Evolutionary conservation across 306 rosid species (phyloP).

Genomic region (Corylus avellana): DNA sequence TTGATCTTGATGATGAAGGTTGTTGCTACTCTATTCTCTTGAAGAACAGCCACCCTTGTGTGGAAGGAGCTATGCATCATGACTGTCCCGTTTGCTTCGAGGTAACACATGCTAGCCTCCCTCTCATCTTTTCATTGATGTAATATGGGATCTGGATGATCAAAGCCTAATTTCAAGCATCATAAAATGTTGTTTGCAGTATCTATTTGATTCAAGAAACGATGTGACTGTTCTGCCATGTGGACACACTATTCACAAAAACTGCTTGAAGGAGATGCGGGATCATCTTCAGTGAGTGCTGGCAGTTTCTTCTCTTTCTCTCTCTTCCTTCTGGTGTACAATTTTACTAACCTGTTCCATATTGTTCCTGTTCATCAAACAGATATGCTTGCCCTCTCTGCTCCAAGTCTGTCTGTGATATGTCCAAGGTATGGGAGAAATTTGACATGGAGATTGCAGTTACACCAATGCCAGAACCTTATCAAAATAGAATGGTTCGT

Average conservation of each 20-base stretch:
- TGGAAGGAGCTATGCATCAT: conserved; percentile 96
- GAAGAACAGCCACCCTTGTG: conserved; percentile 77
- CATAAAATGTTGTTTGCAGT: conserved; percentile 53
- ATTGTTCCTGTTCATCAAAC: conserved; percentile 12
- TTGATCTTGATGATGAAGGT: conserved; percentile 42
- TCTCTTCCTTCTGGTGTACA: neutral
- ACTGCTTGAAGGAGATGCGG: conserved; percentile 80
- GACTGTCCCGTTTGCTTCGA: conserved; percentile 93
- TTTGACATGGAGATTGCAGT: conserved; percentile 83
- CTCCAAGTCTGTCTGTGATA: conserved; percentile 83
- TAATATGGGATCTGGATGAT: neutral
- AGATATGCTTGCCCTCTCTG: conserved; percentile 90
- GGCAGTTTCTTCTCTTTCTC: neutral
- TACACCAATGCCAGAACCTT: conserved; percentile 64
- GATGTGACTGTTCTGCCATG: conserved; percentile 73
- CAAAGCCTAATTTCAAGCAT: conserved; percentile 11
- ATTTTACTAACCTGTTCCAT: neutral
- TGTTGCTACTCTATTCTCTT: conserved; percentile 71
- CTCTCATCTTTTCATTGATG: neutral
- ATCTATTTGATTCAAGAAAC: conserved; percentile 61
- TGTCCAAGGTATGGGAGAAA: conserved; percentile 92
- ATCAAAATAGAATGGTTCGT: conserved; percentile 59
- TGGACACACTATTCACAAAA: conserved; percentile 80
- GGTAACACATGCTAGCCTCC: conserved; percentile 40
- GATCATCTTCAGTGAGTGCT: conserved; percentile 75